Evolutionary conservation across 1,284 basidiomycete genomes (phyloP).

Genomic region (Sporisorium sorghi): DNA sequence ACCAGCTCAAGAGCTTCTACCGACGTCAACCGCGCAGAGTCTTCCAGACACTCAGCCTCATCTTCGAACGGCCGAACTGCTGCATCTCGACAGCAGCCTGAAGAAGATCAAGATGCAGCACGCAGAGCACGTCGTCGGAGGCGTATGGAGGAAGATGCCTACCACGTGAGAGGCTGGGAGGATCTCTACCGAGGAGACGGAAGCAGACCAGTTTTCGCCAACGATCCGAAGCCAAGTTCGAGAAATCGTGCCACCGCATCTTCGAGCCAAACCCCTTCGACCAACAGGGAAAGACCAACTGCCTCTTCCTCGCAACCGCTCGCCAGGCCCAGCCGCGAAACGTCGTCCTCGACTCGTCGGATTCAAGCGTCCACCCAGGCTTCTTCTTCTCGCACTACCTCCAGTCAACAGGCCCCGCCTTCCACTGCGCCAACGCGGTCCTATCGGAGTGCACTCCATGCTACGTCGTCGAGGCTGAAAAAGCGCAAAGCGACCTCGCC

Average conservation of each 20-base stretch:
- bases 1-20: slow-evolving; percentile 6
- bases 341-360: not conserved
- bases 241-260: not conserved
- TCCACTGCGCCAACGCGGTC: slow-evolving; percentile 15
- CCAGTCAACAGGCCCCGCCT: slow-evolving; percentile 5
- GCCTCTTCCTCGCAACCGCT: not conserved
- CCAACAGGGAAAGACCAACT: not conserved
- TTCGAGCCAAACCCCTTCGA: not conserved
- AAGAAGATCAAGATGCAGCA: slow-evolving; percentile 11
- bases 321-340: not conserved
- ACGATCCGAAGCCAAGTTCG: not conserved
- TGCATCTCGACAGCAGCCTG: not conserved
- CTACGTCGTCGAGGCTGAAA: not conserved
- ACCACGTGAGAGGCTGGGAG: slow-evolving; percentile 38
- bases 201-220: slow-evolving; percentile 21
- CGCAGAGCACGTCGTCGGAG: slow-evolving; percentile 25
- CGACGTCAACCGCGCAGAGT: not conserved
- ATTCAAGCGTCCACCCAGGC: not conserved
- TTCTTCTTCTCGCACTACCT: not conserved
- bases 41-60: not conserved
- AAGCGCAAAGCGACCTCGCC: slow-evolving; percentile 30
- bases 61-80: slow-evolving; percentile 4
- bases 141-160: slow-evolving; percentile 28
- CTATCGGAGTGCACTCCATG: not conserved
- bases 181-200: slow-evolving; percentile 29